Conservation (phyloP, 2,329 filamentous ascomycete genomes). For the Colletotrichum aenigma region DNA sequence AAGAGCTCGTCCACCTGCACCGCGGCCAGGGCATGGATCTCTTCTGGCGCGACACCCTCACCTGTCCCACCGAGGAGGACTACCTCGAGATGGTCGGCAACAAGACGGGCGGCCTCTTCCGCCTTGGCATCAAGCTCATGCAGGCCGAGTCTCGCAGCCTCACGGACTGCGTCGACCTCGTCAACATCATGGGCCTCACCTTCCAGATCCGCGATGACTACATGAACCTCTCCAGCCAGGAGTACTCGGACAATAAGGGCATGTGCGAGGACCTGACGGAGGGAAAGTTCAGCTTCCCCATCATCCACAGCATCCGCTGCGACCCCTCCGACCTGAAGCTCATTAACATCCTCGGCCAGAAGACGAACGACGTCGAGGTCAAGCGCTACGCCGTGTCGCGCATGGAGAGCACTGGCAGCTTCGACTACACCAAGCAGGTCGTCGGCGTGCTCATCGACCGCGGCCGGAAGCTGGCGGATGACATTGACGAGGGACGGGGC, state of each 20-base stretch:
- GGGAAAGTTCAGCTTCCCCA: slow-evolving; percentile 95
- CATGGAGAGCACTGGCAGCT: slow-evolving; percentile 89
- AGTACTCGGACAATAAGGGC: slow-evolving; percentile 89
- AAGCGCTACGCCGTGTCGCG: slow-evolving; percentile 90
- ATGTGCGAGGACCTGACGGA: slow-evolving; percentile 95
- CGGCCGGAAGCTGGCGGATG: slow-evolving; percentile 66
- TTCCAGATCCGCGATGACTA: slow-evolving; percentile 96
- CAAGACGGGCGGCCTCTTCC: slow-evolving; percentile 88
- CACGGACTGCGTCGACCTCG: slow-evolving; percentile 80
- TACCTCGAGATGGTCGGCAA: slow-evolving; percentile 95
- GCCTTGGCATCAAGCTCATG: slow-evolving; percentile 86
- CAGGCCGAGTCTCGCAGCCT: slow-evolving; percentile 67
- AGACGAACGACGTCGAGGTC: slow-evolving; percentile 83
- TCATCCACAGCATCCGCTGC: slow-evolving; percentile 89
- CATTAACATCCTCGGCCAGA: slow-evolving; percentile 91
- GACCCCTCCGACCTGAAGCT: slow-evolving; percentile 78
- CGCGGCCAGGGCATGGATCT: slow-evolving; percentile 90
- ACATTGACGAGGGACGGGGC: slow-evolving; percentile 66
- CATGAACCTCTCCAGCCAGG: slow-evolving; percentile 77
- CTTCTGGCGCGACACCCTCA: slow-evolving; percentile 86
- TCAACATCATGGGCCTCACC: slow-evolving; percentile 83
- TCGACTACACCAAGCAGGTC: slow-evolving; percentile 80
- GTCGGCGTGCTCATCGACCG: slow-evolving; percentile 67
- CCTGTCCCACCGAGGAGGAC: slow-evolving; percentile 84
- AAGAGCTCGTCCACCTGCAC: slow-evolving; percentile 85